A percentile compares a stretch with the other conserved stretches of the same genome.
These are phyloP conservation scores for Suillus decipiens DNA, from an alignment of 768 basidiomycete species.

Conservation along the genomic window DNA sequence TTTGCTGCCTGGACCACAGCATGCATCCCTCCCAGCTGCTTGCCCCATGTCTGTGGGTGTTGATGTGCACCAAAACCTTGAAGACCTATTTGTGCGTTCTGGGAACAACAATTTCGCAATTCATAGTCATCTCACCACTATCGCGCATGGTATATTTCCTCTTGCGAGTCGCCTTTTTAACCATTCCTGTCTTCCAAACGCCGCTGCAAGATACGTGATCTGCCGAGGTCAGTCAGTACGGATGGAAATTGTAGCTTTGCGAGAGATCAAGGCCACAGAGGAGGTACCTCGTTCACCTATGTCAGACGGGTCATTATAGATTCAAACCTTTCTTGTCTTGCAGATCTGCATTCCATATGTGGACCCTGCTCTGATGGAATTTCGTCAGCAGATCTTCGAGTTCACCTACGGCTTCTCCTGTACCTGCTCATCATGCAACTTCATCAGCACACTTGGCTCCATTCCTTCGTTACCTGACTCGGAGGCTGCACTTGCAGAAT, in stretches of 20 bases:
- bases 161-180: constrained; percentile 80
- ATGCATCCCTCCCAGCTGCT: constrained; percentile 27
- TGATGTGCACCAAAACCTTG: constrained; percentile 22
- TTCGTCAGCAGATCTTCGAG: constrained; percentile 58
- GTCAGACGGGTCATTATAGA: constrained; percentile 5
- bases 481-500: constrained; percentile 14
- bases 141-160: constrained; percentile 78
- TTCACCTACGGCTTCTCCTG: constrained; percentile 72
- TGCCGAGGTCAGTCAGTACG: constrained; percentile 35
- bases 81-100: constrained; percentile 56
- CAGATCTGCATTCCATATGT: constrained; percentile 78
- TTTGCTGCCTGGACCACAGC: constrained; percentile 45
- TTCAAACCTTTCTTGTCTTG: constrained; percentile 1
- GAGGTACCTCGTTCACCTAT: constrained; percentile 49
- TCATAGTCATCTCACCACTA: constrained; percentile 67
- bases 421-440: constrained; percentile 56
- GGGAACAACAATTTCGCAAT: constrained; percentile 83
- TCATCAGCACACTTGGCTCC: constrained; percentile 38
- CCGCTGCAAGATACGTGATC: constrained; percentile 60
- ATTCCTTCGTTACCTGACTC: constrained; percentile 41
- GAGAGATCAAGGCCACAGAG: constrained; percentile 55
- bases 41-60: constrained; percentile 34
- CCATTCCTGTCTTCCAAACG: constrained; percentile 79
- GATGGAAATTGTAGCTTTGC: constrained; percentile 70
- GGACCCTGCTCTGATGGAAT: constrained; percentile 71